phyloP scores from a whole-genome alignment of 768 basidiomycete species.

The Naganishia vishniacii region DNA sequence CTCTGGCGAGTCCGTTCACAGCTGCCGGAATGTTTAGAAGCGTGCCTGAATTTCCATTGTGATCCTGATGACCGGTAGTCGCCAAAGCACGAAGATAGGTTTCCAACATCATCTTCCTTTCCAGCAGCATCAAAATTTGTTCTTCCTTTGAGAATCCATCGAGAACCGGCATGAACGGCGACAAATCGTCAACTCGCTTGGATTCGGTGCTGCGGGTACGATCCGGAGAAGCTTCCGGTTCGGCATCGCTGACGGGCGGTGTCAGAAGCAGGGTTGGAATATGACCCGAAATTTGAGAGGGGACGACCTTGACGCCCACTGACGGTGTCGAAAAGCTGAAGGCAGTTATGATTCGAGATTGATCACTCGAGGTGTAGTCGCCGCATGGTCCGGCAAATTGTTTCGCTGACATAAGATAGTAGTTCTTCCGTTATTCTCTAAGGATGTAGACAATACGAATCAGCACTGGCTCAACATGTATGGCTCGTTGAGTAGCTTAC shows the following conservation, averaged over 20 bases:
- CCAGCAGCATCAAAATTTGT: not conserved
- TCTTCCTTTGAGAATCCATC: not conserved
- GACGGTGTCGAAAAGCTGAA: not conserved
- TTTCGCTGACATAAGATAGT: not conserved
- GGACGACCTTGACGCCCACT: no score
- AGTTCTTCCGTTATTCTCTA: not conserved
- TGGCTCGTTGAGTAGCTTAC: no score
- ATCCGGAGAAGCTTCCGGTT: not conserved
- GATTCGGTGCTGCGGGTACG: no score
- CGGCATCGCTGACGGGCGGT: conserved; percentile 7
- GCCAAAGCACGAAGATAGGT: not conserved
- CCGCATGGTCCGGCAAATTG: not conserved
- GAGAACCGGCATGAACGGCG: not conserved
- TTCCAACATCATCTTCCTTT: conserved; percentile 6
- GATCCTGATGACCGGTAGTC: not conserved
- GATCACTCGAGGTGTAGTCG: conserved; percentile 17
- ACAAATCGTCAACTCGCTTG: not conserved
- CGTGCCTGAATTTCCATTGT: not conserved
- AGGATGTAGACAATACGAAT: no score
- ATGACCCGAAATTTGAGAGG: not conserved
- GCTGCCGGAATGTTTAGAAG: not conserved
- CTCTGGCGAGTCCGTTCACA: no score
- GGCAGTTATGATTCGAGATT: not conserved
- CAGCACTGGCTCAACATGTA: no score
- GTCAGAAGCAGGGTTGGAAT: not conserved